Evolutionary conservation across 768 basidiomycete genomes (phyloP), one percentile per base, ranked within the genome.

Genomic region (Krasilnikovozyma curviuscula): DNA sequence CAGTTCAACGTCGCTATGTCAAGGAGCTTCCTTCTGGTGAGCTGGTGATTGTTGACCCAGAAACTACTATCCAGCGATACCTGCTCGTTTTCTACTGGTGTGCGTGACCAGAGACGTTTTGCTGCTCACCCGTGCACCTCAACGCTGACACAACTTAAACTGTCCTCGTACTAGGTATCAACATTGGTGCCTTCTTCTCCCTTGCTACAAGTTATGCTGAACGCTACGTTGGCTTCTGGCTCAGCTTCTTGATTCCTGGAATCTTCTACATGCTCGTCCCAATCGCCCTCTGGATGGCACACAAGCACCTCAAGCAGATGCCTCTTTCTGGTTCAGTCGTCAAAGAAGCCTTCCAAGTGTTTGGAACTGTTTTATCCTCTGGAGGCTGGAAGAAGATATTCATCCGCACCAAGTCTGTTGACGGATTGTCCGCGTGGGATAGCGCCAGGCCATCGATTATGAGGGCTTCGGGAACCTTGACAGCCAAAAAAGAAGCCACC

Each of bases 261-360:
- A 59, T 65, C 44, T 18, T 62, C 44, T 65, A 62, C 54, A 48
- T 61, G 45, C 49, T 63, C n/a, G n/a, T n/a, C n/a, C n/a, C n/a
- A n/a, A n/a, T n/a, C n/a, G n/a, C n/a, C n/a, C n/a, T n/a, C n/a
- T n/a, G n/a, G n/a, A n/a, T n/a, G n/a, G n/a, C n/a, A n/a, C n/a
- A n/a, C n/a, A n/a, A n/a, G n/a, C n/a, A n/a, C n/a, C n/a, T n/a
- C n/a, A n/a, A n/a, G n/a, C n/a, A n/a, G n/a, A n/a, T n/a, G n/a
- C n/a, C n/a, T n/a, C n/a, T n/a, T n/a, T n/a, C n/a, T n/a, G n/a
- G n/a, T n/a, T n/a, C n/a, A n/a, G n/a, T n/a, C n/a, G n/a, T n/a
- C n/a, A n/a, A n/a, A n/a, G n/a, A n/a, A n/a, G n/a, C n/a, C n/a
- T n/a, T n/a, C n/a, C n/a, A n/a, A n/a, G n/a, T n/a, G n/a, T n/a